Percentiles rank a stretch among this genome's conserved stretches.
These are phyloP conservation scores for Nigrospora sphaerica DNA, from an alignment of 2,329 filamentous ascomycete species.

Conservation along the genomic window DNA sequence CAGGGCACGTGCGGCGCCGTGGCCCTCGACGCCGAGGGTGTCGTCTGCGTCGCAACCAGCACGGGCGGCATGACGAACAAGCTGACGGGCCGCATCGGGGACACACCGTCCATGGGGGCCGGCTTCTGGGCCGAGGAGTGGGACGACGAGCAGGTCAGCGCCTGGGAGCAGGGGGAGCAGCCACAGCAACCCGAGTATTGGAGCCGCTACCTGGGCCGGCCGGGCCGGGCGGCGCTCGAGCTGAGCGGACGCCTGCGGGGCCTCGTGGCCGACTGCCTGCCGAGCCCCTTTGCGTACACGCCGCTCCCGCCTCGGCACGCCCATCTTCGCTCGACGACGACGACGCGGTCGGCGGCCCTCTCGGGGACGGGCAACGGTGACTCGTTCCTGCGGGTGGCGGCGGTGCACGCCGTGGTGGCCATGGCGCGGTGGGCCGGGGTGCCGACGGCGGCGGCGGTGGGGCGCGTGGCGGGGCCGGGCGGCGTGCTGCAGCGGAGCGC, in stretches of 20 bases:
- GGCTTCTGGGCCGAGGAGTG: slow-evolving; percentile 91
- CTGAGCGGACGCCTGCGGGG: slow-evolving; percentile 9
- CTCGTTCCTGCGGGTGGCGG: slow-evolving; percentile 69
- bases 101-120: slow-evolving; percentile 76
- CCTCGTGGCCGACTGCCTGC: slow-evolving; percentile 54
- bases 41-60: slow-evolving; percentile 61
- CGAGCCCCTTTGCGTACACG: slow-evolving; percentile 34
- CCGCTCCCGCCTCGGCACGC: slow-evolving; percentile 14
- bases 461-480: slow-evolving; percentile 58
- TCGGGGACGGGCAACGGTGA: slow-evolving; percentile 87
- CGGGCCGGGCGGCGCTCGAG: background rate
- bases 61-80: slow-evolving; percentile 86
- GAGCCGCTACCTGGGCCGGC: background rate
- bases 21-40: slow-evolving; percentile 68
- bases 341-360: slow-evolving; percentile 43
- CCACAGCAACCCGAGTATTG: background rate
- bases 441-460: slow-evolving; percentile 51
- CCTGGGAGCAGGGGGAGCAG: slow-evolving; percentile 1
- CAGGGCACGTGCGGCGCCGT: slow-evolving; percentile 84
- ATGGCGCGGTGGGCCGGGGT: slow-evolving; percentile 57
- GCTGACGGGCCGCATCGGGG: slow-evolving; percentile 74
- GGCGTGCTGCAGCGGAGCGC: slow-evolving; percentile 73
- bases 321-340: background rate
- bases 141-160: slow-evolving; percentile 32
- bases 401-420: slow-evolving; percentile 64